These are phyloP conservation scores for Pseudocercospora vitis DNA, from an alignment of 2,329 filamentous ascomycete genomes.

Conservation along the genomic window DNA sequence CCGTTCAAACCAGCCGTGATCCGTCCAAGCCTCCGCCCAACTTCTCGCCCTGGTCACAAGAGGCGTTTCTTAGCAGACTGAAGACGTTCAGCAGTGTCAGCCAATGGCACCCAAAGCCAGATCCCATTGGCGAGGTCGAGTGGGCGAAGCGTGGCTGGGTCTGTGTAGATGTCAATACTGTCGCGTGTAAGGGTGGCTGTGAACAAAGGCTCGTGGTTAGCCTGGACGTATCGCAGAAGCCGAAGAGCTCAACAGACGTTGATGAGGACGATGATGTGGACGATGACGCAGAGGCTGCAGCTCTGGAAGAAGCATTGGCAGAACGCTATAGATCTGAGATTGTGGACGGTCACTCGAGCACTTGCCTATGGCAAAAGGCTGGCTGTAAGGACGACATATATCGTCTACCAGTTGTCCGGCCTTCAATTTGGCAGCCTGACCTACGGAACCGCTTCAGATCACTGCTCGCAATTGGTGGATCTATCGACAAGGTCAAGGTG, in stretches of 20 bases:
- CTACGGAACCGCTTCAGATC: slow-evolving; percentile 34
- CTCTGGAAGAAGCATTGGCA: slow-evolving; percentile 64
- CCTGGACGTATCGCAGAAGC: slow-evolving; percentile 52
- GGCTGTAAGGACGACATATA: slow-evolving; percentile 81
- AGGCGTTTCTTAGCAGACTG: slow-evolving; percentile 75
- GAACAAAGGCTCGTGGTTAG: slow-evolving; percentile 81
- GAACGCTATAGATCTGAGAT: slow-evolving; percentile 74
- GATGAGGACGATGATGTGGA: slow-evolving; percentile 51
- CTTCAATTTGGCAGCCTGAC: slow-evolving; percentile 38
- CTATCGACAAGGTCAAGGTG: slow-evolving; percentile 32
- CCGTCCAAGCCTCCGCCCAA: slow-evolving; percentile 52
- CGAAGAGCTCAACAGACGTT: slow-evolving; percentile 46
- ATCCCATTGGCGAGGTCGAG: slow-evolving; percentile 80
- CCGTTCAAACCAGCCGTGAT: slow-evolving; percentile 15
- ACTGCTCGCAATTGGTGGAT: slow-evolving; percentile 28
- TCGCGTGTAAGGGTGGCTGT: slow-evolving; percentile 78
- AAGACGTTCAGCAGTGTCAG: slow-evolving; percentile 89
- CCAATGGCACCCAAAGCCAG: slow-evolving; percentile 89
- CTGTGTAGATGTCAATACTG: slow-evolving; percentile 78
- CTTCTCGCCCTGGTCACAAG: slow-evolving; percentile 84
- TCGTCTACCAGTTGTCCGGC: slow-evolving; percentile 51
- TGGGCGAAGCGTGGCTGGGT: slow-evolving; percentile 95
- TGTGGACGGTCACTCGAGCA: slow-evolving; percentile 71
- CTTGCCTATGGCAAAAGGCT: slow-evolving; percentile 80
- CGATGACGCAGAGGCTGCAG: slow-evolving; percentile 37